A percentile compares a stretch with the other conserved stretches of the same genome.
phyloP scores from a whole-genome alignment of 371 early-diverging fungal genomes.

The Circinella minor region DNA sequence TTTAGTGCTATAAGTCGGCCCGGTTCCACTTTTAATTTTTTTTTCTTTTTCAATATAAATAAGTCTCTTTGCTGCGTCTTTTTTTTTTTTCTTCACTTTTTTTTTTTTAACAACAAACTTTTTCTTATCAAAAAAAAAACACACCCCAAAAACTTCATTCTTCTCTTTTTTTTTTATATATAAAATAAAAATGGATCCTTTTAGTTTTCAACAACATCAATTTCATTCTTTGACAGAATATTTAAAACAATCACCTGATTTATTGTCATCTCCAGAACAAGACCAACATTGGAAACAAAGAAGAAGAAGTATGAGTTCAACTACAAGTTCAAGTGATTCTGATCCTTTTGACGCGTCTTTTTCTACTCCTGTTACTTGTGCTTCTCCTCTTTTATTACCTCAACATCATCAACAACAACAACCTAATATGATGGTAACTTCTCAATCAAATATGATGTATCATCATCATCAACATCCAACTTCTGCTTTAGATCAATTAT shows the following conservation, averaged over 20 bases:
- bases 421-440: not conserved
- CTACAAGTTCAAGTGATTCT: not conserved
- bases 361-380: not conserved
- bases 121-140: not conserved
- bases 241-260: not conserved
- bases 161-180: no score
- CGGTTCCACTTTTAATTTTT: not conserved
- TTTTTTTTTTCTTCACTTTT: not conserved
- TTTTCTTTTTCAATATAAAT: slow-evolving; percentile 3
- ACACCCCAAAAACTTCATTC: not conserved
- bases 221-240: slow-evolving; percentile 3
- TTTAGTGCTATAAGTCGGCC: not conserved
- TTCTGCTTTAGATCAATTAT: not conserved
- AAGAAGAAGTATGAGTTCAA: slow-evolving; percentile 4
- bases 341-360: slow-evolving; percentile 1
- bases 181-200: not conserved
- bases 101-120: not conserved
- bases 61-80: not conserved
- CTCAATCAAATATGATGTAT: not conserved
- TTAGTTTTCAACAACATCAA: not conserved
- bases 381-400: not conserved
- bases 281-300: not conserved
- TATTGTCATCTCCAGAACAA: slow-evolving; percentile 3
- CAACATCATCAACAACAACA: not conserved
- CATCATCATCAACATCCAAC: not conserved